These are phyloP conservation scores for Cymodocea nodosa DNA, from an alignment of 116 monocot genomes.

Conservation along the genomic window DNA sequence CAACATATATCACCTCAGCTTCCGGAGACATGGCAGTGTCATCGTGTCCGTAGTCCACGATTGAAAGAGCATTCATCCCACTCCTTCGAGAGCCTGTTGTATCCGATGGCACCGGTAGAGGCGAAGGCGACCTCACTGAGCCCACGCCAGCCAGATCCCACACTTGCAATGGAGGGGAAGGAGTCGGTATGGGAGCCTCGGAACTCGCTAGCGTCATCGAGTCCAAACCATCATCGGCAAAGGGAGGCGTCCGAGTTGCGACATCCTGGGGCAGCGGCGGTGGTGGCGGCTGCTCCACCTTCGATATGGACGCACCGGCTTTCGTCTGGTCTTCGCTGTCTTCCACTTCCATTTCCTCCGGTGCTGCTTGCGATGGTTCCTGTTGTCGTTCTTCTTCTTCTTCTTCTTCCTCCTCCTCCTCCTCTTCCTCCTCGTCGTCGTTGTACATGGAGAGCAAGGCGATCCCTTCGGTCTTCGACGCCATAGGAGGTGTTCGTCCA, in stretches of 20 bases:
- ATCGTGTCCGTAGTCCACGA: constrained; percentile 89
- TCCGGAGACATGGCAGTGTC: constrained; percentile 81
- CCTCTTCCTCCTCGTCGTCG: constrained; percentile 82
- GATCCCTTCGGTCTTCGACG: constrained; percentile 59
- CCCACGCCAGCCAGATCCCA: neutral
- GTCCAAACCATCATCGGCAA: constrained; percentile 18
- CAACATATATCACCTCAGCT: constrained; percentile 32
- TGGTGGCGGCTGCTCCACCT: constrained; percentile 1
- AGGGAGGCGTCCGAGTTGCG: constrained; percentile 17
- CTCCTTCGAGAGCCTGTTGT: constrained; percentile 9
- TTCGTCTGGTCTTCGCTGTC: neutral
- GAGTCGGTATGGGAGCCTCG: constrained; percentile 18
- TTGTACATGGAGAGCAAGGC: constrained; percentile 84
- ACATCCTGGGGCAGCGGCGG: constrained; percentile 8
- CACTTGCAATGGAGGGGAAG: constrained; percentile 2
- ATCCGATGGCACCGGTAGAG: neutral
- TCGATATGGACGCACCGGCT: neutral
- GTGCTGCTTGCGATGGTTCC: too few species aligned
- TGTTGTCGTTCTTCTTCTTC: too few species aligned
- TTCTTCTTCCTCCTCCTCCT: constrained; percentile 5
- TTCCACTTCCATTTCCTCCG: neutral
- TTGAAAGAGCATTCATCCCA: constrained; percentile 30
- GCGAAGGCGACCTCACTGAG: neutral
- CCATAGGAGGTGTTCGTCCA: constrained; percentile 25
- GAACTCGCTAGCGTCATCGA: constrained; percentile 51